Percentiles rank a stretch among this genome's conserved stretches.
Evolutionary conservation across 306 rosid species (phyloP).

Genomic region (Vicia faba): DNA sequence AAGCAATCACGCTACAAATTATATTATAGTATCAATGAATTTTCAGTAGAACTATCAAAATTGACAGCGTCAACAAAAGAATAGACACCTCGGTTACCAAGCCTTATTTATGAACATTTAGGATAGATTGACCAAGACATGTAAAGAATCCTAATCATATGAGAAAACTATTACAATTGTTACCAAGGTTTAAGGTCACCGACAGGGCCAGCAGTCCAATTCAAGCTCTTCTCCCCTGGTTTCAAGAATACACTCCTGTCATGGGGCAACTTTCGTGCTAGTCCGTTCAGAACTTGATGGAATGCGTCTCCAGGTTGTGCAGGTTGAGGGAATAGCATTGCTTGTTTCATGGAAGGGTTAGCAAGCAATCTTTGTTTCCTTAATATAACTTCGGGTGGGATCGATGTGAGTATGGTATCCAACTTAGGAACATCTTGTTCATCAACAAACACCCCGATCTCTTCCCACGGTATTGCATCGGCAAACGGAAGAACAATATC

Average conservation of each 20-base stretch:
- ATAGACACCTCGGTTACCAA: slow-evolving; percentile 40
- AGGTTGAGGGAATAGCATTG: slow-evolving; percentile 93
- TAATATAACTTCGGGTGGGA: slow-evolving; percentile 74
- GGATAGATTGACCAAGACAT: slow-evolving; percentile 34
- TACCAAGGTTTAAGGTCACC: slow-evolving; percentile 92
- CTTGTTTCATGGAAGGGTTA: slow-evolving; percentile 97
- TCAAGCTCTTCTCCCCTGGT: slow-evolving; percentile 64
- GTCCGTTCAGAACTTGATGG: slow-evolving; percentile 93
- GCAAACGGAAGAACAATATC: slow-evolving; percentile 96
- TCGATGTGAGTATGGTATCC: slow-evolving; percentile 83
- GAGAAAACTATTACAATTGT: slow-evolving; percentile 26
- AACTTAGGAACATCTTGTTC: slow-evolving; percentile 86
- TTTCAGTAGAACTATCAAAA: slow-evolving; percentile 35
- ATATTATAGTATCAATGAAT: slow-evolving; percentile 37
- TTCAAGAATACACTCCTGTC: slow-evolving; percentile 61
- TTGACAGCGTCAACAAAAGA: slow-evolving; percentile 44
- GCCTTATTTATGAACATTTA: slow-evolving; percentile 42
- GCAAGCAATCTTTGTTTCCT: slow-evolving; percentile 96
- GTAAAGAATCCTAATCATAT: slow-evolving; percentile 30
- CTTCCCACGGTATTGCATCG: slow-evolving; percentile 98
- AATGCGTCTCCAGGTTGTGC: slow-evolving; percentile 88
- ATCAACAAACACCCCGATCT: slow-evolving; percentile 81
- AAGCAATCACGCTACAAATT: slow-evolving; percentile 26
- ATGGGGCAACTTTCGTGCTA: slow-evolving; percentile 88
- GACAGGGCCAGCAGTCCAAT: slow-evolving; percentile 95